phyloP scores from a whole-genome alignment of 805 yeast species.

The Candida dendrica region DNA sequence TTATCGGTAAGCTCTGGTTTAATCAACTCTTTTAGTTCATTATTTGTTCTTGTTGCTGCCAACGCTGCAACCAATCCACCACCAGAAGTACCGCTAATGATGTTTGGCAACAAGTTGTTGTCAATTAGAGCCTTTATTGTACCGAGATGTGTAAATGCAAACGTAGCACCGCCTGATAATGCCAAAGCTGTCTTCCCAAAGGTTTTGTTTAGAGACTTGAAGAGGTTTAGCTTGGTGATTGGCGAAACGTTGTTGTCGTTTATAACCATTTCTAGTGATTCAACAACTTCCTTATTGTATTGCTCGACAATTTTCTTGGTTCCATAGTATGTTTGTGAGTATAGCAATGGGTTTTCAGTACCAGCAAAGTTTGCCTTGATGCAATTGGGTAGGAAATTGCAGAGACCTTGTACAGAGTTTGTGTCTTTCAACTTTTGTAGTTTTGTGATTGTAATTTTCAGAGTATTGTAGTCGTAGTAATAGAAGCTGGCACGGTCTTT shows the following conservation, averaged over 20 bases:
- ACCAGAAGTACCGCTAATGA: constrained; percentile 74
- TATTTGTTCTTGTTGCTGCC: constrained; percentile 61
- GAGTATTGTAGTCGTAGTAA: constrained; percentile 61
- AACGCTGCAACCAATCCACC: constrained; percentile 75
- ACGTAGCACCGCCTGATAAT: constrained; percentile 74
- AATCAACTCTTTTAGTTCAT: constrained; percentile 49
- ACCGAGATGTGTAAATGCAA: constrained; percentile 74
- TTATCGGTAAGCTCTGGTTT: constrained; percentile 52
- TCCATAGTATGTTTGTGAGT: constrained; percentile 71
- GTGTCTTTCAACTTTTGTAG: constrained; percentile 29
- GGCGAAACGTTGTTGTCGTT: constrained; percentile 29
- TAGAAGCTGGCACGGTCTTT: constrained; percentile 50
- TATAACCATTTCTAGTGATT: constrained; percentile 37
- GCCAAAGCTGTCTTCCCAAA: constrained; percentile 69
- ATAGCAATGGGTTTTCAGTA: constrained; percentile 61
- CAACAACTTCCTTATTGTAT: constrained; percentile 46
- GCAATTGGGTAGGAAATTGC: constrained; percentile 56
- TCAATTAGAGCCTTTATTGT: constrained; percentile 66
- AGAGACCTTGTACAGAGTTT: constrained; percentile 36
- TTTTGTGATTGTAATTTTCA: constrained; percentile 39
- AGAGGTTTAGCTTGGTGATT: constrained; percentile 41
- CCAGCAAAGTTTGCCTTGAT: constrained; percentile 73
- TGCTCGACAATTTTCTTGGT: constrained; percentile 54
- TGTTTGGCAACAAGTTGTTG: constrained; percentile 56
- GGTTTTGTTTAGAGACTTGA: constrained; percentile 51